phyloP scores from a whole-genome alignment of 306 rosid species.

The Canavalia gladiata region DNA sequence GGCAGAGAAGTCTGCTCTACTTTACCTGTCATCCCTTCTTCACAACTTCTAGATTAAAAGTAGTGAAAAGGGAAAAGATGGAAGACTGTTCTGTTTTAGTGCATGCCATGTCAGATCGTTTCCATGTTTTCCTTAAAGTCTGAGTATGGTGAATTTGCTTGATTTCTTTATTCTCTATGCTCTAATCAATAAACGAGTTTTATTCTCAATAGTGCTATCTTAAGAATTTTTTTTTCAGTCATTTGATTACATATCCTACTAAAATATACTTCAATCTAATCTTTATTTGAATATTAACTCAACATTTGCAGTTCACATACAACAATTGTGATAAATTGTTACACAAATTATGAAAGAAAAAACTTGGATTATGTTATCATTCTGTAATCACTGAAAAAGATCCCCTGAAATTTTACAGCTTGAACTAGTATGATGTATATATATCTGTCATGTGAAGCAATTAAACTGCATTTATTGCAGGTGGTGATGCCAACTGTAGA shows the following conservation, averaged over 20 bases:
- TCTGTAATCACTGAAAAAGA: slow-evolving; percentile 16
- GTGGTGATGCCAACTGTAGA: slow-evolving; percentile 94
- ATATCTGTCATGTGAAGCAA: neutral
- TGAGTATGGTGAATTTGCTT: neutral
- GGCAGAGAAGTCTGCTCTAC: neutral
- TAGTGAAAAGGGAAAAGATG: slow-evolving; percentile 24
- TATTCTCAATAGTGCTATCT: slow-evolving; percentile 20
- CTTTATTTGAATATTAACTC: slow-evolving; percentile 33
- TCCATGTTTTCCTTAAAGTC: slow-evolving; percentile 16
- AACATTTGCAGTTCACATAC: slow-evolving; percentile 6
- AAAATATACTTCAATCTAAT: neutral
- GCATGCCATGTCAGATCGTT: slow-evolving; percentile 16
- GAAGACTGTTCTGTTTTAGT: slow-evolving; percentile 5
- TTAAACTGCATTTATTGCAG: slow-evolving; percentile 51
- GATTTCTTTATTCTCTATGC: slow-evolving; percentile 19
- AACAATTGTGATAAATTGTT: neutral
- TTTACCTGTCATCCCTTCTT: slow-evolving; percentile 2
- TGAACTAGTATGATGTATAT: slow-evolving; percentile 2
- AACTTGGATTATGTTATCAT: slow-evolving; percentile 19
- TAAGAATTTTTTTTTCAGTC: neutral
- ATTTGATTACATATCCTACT: neutral
- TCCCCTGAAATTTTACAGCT: neutral
- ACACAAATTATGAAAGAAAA: slow-evolving; percentile 4
- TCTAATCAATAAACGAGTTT: slow-evolving; percentile 9
- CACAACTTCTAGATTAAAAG: neutral